Percentiles rank a stretch among this genome's conserved stretches.
phyloP scores from a whole-genome alignment of 2,329 filamentous ascomycete genomes.

The Madurella mycetomatis region DNA sequence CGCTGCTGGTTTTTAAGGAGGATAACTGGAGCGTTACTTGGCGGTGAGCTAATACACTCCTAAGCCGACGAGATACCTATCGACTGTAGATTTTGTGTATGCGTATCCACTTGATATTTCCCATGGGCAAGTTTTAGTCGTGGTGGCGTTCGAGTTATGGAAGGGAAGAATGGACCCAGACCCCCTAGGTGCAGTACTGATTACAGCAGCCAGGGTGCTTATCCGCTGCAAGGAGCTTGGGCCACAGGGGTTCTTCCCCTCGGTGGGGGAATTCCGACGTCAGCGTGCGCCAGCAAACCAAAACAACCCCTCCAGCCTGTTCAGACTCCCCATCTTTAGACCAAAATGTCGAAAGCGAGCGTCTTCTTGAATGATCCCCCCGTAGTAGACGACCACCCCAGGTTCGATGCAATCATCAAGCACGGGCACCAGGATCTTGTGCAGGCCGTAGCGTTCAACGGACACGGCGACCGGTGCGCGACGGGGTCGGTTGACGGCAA shows the following conservation, averaged over 20 bases:
- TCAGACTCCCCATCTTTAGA: neutral
- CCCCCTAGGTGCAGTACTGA: too few species aligned
- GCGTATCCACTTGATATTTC: too few species aligned
- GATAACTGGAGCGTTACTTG: slow-evolving; percentile 63
- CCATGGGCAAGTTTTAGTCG: too few species aligned
- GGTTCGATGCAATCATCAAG: slow-evolving; percentile 59
- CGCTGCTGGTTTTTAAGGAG: slow-evolving; percentile 80
- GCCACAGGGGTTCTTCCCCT: slow-evolving; percentile 13
- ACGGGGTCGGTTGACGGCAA: slow-evolving; percentile 90
- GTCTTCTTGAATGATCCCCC: slow-evolving; percentile 29
- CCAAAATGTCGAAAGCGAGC: slow-evolving; percentile 24
- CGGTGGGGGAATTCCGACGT: neutral
- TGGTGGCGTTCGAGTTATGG: too few species aligned
- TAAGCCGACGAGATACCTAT: neutral
- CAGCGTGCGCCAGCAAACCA: neutral
- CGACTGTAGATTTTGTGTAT: neutral
- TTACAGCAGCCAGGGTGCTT: too few species aligned
- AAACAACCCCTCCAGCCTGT: neutral
- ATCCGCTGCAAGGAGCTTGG: slow-evolving; percentile 20
- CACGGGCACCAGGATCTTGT: slow-evolving; percentile 78
- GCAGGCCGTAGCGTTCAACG: slow-evolving; percentile 83
- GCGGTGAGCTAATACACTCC: neutral
- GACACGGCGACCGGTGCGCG: slow-evolving; percentile 85
- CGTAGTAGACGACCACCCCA: slow-evolving; percentile 40
- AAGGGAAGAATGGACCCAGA: too few species aligned